Conservation (phyloP, 176 grass and related monocot genomes). For the Cocos nucifera region DNA sequence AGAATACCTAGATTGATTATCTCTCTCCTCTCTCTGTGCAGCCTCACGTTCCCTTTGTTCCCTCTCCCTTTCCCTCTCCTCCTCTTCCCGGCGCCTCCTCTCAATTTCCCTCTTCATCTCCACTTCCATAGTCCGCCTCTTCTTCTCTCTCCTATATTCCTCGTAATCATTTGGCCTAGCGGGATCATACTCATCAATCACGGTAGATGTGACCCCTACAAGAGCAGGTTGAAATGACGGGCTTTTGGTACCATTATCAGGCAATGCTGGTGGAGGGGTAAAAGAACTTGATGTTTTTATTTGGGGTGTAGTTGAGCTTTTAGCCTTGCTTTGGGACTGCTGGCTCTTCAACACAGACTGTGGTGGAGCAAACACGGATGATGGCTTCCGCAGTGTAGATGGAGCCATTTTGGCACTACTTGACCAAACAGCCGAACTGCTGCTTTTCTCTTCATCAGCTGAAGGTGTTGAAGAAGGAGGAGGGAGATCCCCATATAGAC, state of each 20-base stretch:
- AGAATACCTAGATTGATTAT: slow-evolving; percentile 36
- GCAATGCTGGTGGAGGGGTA: not conserved
- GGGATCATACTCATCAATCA: slow-evolving; percentile 92
- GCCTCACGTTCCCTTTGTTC: slow-evolving; percentile 52
- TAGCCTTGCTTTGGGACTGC: slow-evolving; percentile 20
- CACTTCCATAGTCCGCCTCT: slow-evolving; percentile 58
- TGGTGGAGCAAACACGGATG: slow-evolving; percentile 56
- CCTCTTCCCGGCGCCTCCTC: slow-evolving; percentile 52
- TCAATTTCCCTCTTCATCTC: slow-evolving; percentile 73
- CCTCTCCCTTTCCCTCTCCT: slow-evolving; percentile 46
- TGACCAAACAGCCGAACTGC: slow-evolving; percentile 69
- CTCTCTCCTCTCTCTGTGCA: slow-evolving; percentile 41
- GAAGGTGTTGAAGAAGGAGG: slow-evolving; percentile 50
- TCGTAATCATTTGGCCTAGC: slow-evolving; percentile 95
- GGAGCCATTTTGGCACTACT: slow-evolving; percentile 96
- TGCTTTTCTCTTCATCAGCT: slow-evolving; percentile 68
- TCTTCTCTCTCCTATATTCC: slow-evolving; percentile 78
- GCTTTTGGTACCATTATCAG: slow-evolving; percentile 10
- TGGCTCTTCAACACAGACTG: slow-evolving; percentile 57
- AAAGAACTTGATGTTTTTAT: slow-evolving; percentile 1
- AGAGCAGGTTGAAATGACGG: slow-evolving; percentile 58
- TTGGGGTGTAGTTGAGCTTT: slow-evolving; percentile 19
- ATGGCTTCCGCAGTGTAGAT: slow-evolving; percentile 67
- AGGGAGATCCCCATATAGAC: slow-evolving; percentile 88
- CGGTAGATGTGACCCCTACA: slow-evolving; percentile 63